Evolutionary conservation across 352 stramenopile species (phyloP).

Genomic region (Phytophthora brassicae): DNA sequence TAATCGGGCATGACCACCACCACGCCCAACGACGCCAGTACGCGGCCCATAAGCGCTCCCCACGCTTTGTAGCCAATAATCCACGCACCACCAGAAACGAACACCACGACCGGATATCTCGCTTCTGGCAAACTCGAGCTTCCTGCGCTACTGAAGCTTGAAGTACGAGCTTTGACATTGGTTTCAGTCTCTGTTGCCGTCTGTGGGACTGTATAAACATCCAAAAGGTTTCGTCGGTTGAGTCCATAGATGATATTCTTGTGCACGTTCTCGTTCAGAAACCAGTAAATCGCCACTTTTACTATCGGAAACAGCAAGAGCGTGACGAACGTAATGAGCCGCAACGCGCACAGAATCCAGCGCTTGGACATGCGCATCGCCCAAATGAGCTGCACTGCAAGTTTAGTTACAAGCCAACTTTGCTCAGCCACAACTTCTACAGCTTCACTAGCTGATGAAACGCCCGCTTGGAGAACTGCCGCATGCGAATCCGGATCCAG

Average conservation of each 20-base stretch:
- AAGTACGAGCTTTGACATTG: slow-evolving; percentile 13
- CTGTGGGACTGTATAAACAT: slow-evolving; percentile 77
- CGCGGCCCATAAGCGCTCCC: slow-evolving; percentile 83
- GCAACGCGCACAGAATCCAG: slow-evolving; percentile 71
- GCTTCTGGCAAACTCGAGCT: slow-evolving; percentile 28
- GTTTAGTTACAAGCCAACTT: slow-evolving; percentile 75
- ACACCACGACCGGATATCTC: slow-evolving; percentile 84
- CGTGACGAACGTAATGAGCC: slow-evolving; percentile 64
- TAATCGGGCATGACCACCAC: slow-evolving; percentile 92
- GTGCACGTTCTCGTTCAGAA: slow-evolving; percentile 56
- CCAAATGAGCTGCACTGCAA: slow-evolving; percentile 68
- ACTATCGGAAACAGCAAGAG: slow-evolving; percentile 58
- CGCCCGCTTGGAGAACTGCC: slow-evolving; percentile 49
- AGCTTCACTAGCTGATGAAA: slow-evolving; percentile 43
- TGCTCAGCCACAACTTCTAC: slow-evolving; percentile 68
- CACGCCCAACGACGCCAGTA: slow-evolving; percentile 69
- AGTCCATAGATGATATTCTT: slow-evolving; percentile 84
- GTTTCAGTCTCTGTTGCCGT: slow-evolving; percentile 14
- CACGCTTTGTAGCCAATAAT: slow-evolving; percentile 94
- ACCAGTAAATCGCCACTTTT: slow-evolving; percentile 61
- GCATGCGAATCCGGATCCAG: slow-evolving; percentile 44
- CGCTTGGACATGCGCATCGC: slow-evolving; percentile 63
- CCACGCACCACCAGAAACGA: slow-evolving; percentile 90
- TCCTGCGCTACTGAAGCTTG: slow-evolving; percentile 13
- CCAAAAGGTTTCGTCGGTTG: slow-evolving; percentile 75